Evolutionary conservation across 208 protist genomes (phyloP).

Genomic region (Leishmania arabica): DNA sequence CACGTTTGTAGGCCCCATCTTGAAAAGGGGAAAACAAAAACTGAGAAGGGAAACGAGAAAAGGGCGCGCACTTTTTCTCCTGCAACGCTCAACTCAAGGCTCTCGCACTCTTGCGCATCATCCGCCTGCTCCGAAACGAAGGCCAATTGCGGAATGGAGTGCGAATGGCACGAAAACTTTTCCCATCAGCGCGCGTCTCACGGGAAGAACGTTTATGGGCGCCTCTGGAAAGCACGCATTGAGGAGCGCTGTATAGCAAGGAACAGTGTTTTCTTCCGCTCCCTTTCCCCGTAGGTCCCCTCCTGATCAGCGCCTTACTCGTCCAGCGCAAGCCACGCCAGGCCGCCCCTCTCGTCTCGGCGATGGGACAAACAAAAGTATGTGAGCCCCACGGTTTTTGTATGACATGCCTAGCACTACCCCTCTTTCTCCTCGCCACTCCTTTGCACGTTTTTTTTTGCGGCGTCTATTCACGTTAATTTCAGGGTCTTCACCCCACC

Average conservation of each 20-base stretch:
- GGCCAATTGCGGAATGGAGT: neutral
- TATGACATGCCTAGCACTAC: neutral
- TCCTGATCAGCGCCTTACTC: neutral
- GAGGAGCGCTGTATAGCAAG: neutral
- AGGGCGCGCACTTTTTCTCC: neutral
- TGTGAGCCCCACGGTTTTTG: neutral
- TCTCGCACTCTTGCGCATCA: neutral
- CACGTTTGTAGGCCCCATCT: neutral
- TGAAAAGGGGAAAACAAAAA: too few species aligned
- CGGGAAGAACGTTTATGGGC: neutral
- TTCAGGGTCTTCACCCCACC: neutral
- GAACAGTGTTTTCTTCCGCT: neutral
- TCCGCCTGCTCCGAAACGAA: neutral
- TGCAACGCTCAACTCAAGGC: neutral
- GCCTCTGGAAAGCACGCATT: neutral
- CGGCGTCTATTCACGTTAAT: neutral
- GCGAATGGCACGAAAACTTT: neutral
- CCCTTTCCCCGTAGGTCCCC: neutral
- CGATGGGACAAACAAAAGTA: neutral
- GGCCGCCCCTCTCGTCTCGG: neutral
- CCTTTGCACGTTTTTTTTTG: neutral
- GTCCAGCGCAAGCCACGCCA: neutral
- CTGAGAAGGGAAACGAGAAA: neutral
- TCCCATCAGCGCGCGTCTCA: neutral
- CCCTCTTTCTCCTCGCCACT: neutral